Base-by-base conservation (phyloP, 306 rosid species). In the Citrullus colocynthis region DNA sequence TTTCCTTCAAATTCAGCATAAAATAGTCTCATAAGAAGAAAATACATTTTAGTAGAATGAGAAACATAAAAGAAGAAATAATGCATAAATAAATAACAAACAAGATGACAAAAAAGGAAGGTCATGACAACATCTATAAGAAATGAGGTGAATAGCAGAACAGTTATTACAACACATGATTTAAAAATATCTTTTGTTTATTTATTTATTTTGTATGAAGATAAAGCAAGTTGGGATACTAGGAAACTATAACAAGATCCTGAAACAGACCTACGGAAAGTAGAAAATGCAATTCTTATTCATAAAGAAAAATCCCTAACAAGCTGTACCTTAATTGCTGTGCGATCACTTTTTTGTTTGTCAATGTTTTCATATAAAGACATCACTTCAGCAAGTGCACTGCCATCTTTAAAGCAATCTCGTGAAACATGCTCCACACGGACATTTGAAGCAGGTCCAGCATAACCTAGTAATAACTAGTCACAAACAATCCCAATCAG, bases 391-490 rank as follows among this genome's bases (percentile, higher is more conserved):
- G 97, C 92, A 66, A 92, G 88, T 80, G 97, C 96, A 58, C 97
- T 93, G 67, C 98, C 93, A 80, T 85, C 84, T 20, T 76, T 78
- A 70, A 94, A 90, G 82, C 95, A 85, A 54, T 88, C 92, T 81
- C 82, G 86, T 6, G 92, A 90, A 73, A 78, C 86, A 78, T 9
- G 96, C 87, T 95, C 98, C 61, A 90, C 82, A 0, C 97, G 96
- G 30, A 89, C 93, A 81, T 90, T 88, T 72, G 96, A 92, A 73
- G 95, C 90, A 75, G 98, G 96, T 81, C 98, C 98, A 77, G 98
- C 91, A 92, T 87, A 92, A 71, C 84, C 91, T 77, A 89, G 72
- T 73, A 95, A 81, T 80, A 92, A 76, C 98, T 95, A 85, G 79
- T 16, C 78, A 81, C 73, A 83, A 57, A 63, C 79, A 78, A 69